These are phyloP conservation scores for Calocybe indica DNA, from an alignment of 768 basidiomycete genomes.

Conservation along the genomic window DNA sequence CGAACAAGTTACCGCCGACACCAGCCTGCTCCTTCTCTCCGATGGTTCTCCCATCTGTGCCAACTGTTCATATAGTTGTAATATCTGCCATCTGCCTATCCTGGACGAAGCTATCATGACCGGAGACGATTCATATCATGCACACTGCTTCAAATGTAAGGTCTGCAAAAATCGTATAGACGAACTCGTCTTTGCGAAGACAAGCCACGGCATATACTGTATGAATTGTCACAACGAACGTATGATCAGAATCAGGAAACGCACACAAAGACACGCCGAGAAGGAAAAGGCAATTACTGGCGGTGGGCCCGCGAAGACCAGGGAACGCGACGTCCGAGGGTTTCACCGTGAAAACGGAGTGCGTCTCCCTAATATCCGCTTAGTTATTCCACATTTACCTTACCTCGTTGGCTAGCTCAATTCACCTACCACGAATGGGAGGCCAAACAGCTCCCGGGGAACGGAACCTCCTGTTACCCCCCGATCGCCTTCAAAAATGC, in stretches of 20 bases:
- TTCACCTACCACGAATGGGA: slow-evolving; percentile 1
- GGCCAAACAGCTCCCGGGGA: too few relatives aligned
- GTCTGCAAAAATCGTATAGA: slow-evolving; percentile 93
- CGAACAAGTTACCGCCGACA: slow-evolving; percentile 91
- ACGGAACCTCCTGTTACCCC: too few relatives aligned
- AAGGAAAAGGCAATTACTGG: slow-evolving; percentile 42
- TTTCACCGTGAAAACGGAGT: slow-evolving; percentile 35
- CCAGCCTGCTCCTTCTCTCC: slow-evolving; percentile 92
- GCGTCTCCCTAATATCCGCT: slow-evolving; percentile 15
- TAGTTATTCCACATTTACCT: slow-evolving; percentile 1
- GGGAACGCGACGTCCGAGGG: too few relatives aligned
- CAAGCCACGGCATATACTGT: slow-evolving; percentile 96
- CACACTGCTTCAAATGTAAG: slow-evolving; percentile 97
- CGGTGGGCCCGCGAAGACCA: slow-evolving; percentile 20
- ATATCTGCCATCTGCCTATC: slow-evolving; percentile 89
- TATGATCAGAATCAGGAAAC: slow-evolving; percentile 86
- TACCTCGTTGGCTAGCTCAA: slow-evolving; percentile 8
- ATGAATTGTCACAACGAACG: slow-evolving; percentile 98
- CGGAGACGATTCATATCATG: slow-evolving; percentile 97
- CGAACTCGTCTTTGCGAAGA: slow-evolving; percentile 98
- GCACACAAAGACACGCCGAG: slow-evolving; percentile 85
- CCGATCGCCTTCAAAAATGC: neutral
- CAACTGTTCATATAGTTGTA: slow-evolving; percentile 93
- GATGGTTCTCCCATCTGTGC: slow-evolving; percentile 97
- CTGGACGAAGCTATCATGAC: slow-evolving; percentile 99